Percentiles rank a stretch among this genome's conserved stretches.
Evolutionary conservation across 108 stramenopile species (phyloP).

Genomic region (Skeletonema marinoi): DNA sequence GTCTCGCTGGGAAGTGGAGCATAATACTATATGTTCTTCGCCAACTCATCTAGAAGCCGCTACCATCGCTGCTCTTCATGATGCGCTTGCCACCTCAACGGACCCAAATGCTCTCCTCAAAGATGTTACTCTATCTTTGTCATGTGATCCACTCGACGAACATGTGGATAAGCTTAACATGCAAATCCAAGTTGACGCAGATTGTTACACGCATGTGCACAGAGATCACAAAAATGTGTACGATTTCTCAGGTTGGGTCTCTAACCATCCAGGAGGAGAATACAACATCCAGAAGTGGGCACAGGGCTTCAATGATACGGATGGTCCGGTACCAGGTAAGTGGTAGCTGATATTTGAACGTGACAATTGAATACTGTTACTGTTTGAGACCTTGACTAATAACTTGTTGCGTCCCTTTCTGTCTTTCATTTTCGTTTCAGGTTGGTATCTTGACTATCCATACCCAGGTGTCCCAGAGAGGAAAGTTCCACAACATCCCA

Average conservation of each 20-base stretch:
- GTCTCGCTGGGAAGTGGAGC: slow-evolving; percentile 32
- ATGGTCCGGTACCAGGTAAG: too few species aligned
- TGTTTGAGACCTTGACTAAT: not conserved
- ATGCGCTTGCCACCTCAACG: slow-evolving; percentile 15
- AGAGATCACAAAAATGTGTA: slow-evolving; percentile 57
- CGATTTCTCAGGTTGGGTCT: slow-evolving; percentile 59
- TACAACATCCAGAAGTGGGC: slow-evolving; percentile 48
- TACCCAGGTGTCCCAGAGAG: slow-evolving; percentile 25
- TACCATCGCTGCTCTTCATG: slow-evolving; percentile 20
- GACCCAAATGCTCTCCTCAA: slow-evolving; percentile 24
- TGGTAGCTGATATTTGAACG: not conserved
- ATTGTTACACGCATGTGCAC: slow-evolving; percentile 58
- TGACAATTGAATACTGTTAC: not conserved
- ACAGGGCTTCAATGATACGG: slow-evolving; percentile 19
- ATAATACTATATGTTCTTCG: slow-evolving; percentile 19
- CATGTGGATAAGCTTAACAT: slow-evolving; percentile 13
- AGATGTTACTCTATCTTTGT: slow-evolving; percentile 21
- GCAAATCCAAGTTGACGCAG: slow-evolving; percentile 39
- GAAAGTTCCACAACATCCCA: slow-evolving; percentile 38
- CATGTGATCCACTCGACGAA: slow-evolving; percentile 20
- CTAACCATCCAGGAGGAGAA: slow-evolving; percentile 40
- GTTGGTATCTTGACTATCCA: slow-evolving; percentile 47
- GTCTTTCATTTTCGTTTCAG: not conserved
- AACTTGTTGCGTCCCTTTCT: not conserved
- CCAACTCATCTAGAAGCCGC: slow-evolving; percentile 2